phyloP scores from a whole-genome alignment of 257 asterid genomes.

The Phtheirospermum japonicum region DNA sequence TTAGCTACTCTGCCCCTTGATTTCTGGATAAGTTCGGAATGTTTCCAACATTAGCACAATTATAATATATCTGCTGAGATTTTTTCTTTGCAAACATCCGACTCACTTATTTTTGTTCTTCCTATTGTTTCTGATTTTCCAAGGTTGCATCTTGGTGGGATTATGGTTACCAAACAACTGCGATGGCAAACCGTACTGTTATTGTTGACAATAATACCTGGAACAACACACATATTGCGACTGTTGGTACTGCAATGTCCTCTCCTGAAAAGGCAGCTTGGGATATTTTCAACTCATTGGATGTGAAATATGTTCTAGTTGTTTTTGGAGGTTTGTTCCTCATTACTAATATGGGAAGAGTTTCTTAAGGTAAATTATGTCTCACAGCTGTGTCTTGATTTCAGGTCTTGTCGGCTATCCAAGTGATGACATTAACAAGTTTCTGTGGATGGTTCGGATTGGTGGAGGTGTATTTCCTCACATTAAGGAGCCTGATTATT shows the following conservation, averaged over 20 bases:
- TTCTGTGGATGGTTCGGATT: constrained; percentile 98
- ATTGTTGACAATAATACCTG: constrained; percentile 97
- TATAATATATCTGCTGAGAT: background rate
- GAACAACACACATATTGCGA: constrained; percentile 98
- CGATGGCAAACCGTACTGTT: constrained; percentile 99
- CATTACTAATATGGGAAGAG: constrained; percentile 15
- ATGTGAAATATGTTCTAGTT: constrained; percentile 96
- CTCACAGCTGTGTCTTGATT: constrained; percentile 32
- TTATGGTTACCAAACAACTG: constrained; percentile 99
- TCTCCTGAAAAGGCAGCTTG: constrained; percentile 98
- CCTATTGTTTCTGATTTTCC: constrained; percentile 31
- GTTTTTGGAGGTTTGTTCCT: constrained; percentile 91
- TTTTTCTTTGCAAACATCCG: background rate
- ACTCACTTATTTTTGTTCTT: constrained; percentile 18
- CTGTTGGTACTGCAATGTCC: constrained; percentile 99
- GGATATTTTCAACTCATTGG: constrained; percentile 94
- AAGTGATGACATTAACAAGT: constrained; percentile 97
- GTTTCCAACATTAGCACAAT: constrained; percentile 6
- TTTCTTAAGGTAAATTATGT: constrained; percentile 11
- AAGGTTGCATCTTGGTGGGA: constrained; percentile 99
- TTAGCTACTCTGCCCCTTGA: constrained; percentile 29
- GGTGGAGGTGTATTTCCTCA: constrained; percentile 99
- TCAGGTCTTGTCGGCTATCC: constrained; percentile 98
- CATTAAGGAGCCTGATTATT: constrained; percentile 96
- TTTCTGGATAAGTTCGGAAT: constrained; percentile 15